Evolutionary conservation across 805 yeast species (phyloP), one percentile per base, ranked within the genome.

Genomic region (Saturnispora saitoi): DNA sequence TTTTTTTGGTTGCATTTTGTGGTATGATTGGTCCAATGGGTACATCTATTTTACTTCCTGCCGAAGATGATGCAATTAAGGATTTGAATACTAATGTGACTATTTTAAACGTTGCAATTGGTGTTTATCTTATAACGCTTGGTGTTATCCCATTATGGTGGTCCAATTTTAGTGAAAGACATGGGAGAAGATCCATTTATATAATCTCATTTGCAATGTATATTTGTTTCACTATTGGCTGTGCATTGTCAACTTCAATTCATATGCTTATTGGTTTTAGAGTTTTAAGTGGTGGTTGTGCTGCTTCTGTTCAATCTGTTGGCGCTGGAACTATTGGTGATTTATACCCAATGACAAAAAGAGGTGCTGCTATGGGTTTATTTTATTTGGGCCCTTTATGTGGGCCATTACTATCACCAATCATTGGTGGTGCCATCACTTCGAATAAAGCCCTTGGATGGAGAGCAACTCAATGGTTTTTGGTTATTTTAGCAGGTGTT

Each of bases 301-400:
- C 90, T 1, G 93, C 93, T 1, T 78, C 88, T 38, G 95, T 88
- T 0, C 95, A 88, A 61, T 77, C 90, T 17, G 87, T 87, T 28
- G 95, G 95, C 4, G 95, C 95, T 0, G 96, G 95, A 2, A 85
- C 95, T 0, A 81, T 87, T 17, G 75, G 86, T 19, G 96, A 88
- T 59, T 60, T 88, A 32, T 88, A 70, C 60, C 67, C 73, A 4
- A 80, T 82, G 7, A 76, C 78, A 31, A 77, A 81, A 55, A 72
- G 95, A 58, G 95, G 95, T 2, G 63, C 73, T 5, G 90, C 90
- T 3, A 76, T 87, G 79, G 95, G 96, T 0, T 69, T 78, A 43
- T 87, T 77, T 57, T 88, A 87, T 60, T 64, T 88, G 43, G 96
- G 96, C 0, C 85, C 91, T 0, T 77, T 88, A 40, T 72, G 81